Evolutionary conservation across 2,329 filamentous ascomycete genomes (phyloP).

Genomic region (Apiospora marii): DNA sequence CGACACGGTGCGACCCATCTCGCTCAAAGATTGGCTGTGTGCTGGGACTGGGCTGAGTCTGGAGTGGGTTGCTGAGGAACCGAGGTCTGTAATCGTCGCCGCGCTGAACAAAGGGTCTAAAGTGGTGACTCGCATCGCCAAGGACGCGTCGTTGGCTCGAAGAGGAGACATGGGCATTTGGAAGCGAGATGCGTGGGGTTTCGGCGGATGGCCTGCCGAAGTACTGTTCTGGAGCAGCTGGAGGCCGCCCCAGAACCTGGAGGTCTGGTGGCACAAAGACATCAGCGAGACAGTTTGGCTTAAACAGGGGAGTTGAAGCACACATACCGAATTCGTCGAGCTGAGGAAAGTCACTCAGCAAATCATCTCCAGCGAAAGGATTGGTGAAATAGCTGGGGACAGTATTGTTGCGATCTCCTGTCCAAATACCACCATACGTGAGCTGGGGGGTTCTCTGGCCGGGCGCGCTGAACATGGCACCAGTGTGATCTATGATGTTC

Average conservation of each 20-base stretch:
- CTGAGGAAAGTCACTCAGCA: constrained; percentile 26
- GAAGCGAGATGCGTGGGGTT: constrained; percentile 35
- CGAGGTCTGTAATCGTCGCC: constrained; percentile 32
- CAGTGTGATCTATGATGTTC: constrained; percentile 40
- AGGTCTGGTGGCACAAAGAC: constrained; percentile 36
- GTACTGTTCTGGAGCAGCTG: constrained; percentile 15
- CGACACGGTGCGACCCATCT: constrained; percentile 30
- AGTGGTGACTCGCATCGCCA: constrained; percentile 44
- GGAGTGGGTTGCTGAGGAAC: constrained; percentile 30
- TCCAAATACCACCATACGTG: not conserved
- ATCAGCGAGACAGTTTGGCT: not conserved
- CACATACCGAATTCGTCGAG: constrained; percentile 41
- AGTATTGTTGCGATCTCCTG: constrained; percentile 1
- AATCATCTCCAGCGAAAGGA: constrained; percentile 20
- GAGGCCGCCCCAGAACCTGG: constrained; percentile 34
- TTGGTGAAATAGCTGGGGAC: constrained; percentile 22
- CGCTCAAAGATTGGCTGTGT: constrained; percentile 29
- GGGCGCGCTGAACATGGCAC: constrained; percentile 32
- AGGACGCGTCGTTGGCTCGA: constrained; percentile 35
- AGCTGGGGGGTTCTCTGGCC: not conserved
- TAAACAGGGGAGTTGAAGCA: not conserved
- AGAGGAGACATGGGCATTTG: constrained; percentile 26
- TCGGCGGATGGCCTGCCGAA: constrained; percentile 11
- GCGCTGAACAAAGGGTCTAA: constrained; percentile 33
- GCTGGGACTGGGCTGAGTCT: constrained; percentile 30